These are phyloP conservation scores for Claviceps sp. DNA, from an alignment of 2,329 filamentous ascomycete genomes.

Conservation along the genomic window DNA sequence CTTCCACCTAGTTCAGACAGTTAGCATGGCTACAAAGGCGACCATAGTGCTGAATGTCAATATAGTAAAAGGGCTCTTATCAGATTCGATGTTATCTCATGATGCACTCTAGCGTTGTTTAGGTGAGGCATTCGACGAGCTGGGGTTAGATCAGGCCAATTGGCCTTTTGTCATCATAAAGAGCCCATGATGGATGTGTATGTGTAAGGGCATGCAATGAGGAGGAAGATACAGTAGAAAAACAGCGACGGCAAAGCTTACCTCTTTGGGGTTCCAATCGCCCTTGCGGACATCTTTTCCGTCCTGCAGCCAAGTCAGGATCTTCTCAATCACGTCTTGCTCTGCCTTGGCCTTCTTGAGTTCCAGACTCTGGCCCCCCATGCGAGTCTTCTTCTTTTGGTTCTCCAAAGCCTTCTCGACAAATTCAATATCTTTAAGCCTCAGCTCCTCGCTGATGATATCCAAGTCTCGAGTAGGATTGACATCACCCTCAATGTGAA, in stretches of 20 bases:
- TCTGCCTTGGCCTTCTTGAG: conserved; percentile 97
- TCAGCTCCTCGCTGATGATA: conserved; percentile 93
- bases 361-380: conserved; percentile 90
- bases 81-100: conserved; percentile 80
- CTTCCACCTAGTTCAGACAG: conserved; percentile 57
- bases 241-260: conserved; percentile 35
- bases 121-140: conserved; percentile 91
- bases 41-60: conserved; percentile 5
- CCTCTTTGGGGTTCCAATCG: conserved; percentile 87
- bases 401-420: conserved; percentile 88
- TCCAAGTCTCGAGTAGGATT: conserved; percentile 87
- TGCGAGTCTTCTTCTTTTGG: conserved; percentile 84
- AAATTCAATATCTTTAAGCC: conserved; percentile 98
- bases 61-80: conserved; percentile 22
- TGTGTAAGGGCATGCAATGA: conserved; percentile 10
- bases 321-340: conserved; percentile 83
- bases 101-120: conserved; percentile 60
- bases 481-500: conserved; percentile 97
- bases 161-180: conserved; percentile 97
- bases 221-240: conserved; percentile 10
- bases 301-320: conserved; percentile 67
- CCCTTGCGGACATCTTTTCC: conserved; percentile 92
- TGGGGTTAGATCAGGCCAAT: conserved; percentile 93
- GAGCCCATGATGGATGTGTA: conserved; percentile 15
- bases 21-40: conserved; percentile 10